Conservation (phyloP, 371 early-diverging fungal species). For the Apophysomyces sp. region DNA sequence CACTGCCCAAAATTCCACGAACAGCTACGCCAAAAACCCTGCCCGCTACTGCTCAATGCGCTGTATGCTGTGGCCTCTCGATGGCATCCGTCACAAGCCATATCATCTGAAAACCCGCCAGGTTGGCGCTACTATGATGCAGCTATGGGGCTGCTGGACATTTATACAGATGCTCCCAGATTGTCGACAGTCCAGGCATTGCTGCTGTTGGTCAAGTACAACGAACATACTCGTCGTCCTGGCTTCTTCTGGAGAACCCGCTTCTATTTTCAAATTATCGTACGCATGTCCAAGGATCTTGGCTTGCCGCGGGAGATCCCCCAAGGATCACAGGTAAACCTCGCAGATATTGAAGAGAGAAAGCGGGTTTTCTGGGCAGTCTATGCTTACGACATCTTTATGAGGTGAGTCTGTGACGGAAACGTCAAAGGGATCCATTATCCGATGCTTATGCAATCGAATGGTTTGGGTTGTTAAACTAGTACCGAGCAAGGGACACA, state of each 20-base stretch:
- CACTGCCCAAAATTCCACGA: constrained; percentile 40
- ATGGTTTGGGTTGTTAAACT: not conserved
- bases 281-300: constrained; percentile 40
- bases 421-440: not conserved
- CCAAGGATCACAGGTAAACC: not conserved
- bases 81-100: constrained; percentile 13
- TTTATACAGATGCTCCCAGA: constrained; percentile 39
- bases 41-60: constrained; percentile 53
- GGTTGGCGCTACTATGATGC: constrained; percentile 43
- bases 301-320: constrained; percentile 19
- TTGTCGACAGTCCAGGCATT: constrained; percentile 47
- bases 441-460: not conserved
- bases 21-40: constrained; percentile 34
- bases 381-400: constrained; percentile 24
- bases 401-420: constrained; percentile 11
- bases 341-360: constrained; percentile 8
- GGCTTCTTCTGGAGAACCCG: constrained; percentile 49
- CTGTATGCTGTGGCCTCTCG: constrained; percentile 56
- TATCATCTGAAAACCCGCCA: constrained; percentile 14
- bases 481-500: constrained; percentile 24
- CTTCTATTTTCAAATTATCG: constrained; percentile 31
- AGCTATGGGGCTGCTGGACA: constrained; percentile 34
- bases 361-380: constrained; percentile 26
- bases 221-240: constrained; percentile 40
- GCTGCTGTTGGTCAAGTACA: constrained; percentile 46